phyloP scores from a whole-genome alignment of 2,329 filamentous ascomycete species.

The Emericellopsis cladophorae region DNA sequence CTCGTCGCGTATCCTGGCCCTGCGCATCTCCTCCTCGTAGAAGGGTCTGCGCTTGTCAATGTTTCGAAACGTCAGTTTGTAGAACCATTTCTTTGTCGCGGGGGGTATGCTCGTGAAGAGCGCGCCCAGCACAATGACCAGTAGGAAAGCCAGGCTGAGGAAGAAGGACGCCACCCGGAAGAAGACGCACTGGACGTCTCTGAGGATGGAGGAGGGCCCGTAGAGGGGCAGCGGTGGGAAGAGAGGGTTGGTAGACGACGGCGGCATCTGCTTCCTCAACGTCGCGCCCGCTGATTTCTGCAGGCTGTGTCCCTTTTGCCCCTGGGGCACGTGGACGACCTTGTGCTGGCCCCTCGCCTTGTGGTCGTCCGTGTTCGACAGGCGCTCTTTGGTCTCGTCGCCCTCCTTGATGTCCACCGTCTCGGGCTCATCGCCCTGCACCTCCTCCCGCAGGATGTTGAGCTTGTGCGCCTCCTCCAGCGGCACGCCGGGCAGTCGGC shows the following conservation, averaged over 20 bases:
- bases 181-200: conserved; percentile 49
- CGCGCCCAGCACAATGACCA: conserved; percentile 63
- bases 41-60: conserved; percentile 54
- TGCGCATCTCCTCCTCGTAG: conserved; percentile 55
- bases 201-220: conserved; percentile 56
- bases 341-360: conserved; percentile 10
- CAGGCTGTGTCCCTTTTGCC: conserved; percentile 19
- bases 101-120: conserved; percentile 53
- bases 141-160: conserved; percentile 66
- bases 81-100: conserved; percentile 32
- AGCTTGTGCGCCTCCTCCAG: conserved; percentile 58
- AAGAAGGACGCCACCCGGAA: conserved; percentile 61
- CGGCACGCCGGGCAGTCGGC: conserved; percentile 55
- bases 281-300: conserved; percentile 33
- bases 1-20: conserved; percentile 41
- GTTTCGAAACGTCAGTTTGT: conserved; percentile 43
- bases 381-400: conserved; percentile 11
- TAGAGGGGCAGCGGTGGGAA: conserved; percentile 80
- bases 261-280: conserved; percentile 38
- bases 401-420: conserved; percentile 12
- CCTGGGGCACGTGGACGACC: conserved; percentile 11
- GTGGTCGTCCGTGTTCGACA: conserved; percentile 16
- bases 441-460: conserved; percentile 46
- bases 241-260: conserved; percentile 61
- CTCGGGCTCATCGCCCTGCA: conserved; percentile 16